Percentiles rank a stretch among this genome's conserved stretches.
Conservation (phyloP, 208 protist genomes). For the Histomonas meleagridis region DNA sequence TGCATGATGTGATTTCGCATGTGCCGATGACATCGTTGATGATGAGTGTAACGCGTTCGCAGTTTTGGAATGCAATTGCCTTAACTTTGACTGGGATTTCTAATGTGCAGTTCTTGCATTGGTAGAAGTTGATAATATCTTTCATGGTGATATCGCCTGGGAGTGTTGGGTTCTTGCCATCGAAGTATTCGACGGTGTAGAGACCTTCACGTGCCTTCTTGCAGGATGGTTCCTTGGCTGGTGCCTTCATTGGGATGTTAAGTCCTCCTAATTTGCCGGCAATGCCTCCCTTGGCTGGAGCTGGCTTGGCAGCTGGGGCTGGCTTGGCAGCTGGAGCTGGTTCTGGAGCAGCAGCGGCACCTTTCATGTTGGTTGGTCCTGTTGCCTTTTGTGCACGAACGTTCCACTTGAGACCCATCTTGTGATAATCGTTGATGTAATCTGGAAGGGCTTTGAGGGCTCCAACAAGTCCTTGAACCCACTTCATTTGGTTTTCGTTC, state of each 20-base stretch:
- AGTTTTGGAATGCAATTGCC: neutral
- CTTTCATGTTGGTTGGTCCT: neutral
- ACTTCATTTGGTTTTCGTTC: neutral
- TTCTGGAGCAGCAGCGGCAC: too few relatives aligned
- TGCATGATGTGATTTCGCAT: neutral
- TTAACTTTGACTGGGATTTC: neutral
- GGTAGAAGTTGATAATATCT: constrained; percentile 15
- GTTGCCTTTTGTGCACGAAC: neutral
- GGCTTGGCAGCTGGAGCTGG: neutral
- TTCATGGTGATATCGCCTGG: neutral
- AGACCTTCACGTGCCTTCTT: neutral
- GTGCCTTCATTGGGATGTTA: neutral
- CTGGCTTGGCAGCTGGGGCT: neutral
- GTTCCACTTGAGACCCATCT: constrained; percentile 4
- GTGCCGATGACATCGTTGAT: neutral
- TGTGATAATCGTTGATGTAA: constrained; percentile 34
- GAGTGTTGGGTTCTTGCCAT: neutral
- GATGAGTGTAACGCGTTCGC: neutral
- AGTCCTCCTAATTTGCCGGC: neutral
- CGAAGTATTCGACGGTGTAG: neutral
- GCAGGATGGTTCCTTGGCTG: neutral
- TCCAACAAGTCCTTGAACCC: neutral
- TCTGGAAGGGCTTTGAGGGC: neutral
- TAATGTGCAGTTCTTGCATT: constrained; percentile 10
- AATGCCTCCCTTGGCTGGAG: neutral